Evolutionary conservation across 257 asterid species (phyloP).

Genomic region (Misopates orontium): DNA sequence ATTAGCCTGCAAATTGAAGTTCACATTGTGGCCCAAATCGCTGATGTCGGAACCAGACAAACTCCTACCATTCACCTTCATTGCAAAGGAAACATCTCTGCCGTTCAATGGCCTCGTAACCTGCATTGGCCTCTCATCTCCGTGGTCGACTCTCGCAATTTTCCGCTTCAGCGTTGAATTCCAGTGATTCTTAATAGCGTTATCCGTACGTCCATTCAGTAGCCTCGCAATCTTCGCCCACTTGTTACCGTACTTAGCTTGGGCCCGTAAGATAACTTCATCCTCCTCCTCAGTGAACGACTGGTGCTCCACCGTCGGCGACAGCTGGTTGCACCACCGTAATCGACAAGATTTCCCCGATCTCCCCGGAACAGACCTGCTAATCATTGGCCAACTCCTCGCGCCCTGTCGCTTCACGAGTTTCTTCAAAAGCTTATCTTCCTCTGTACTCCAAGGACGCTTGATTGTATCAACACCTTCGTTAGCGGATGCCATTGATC

Average conservation of each 20-base stretch:
- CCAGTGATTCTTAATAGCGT: conserved; percentile 54
- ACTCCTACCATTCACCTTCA: conserved; percentile 27
- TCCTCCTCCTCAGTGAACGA: conserved; percentile 56
- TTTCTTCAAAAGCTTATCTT: conserved; percentile 37
- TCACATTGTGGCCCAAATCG: conserved; percentile 22
- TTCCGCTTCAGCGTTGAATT: conserved; percentile 48
- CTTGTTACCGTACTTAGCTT: conserved; percentile 39
- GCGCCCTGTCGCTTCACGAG: conserved; percentile 46
- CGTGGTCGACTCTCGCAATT: not conserved
- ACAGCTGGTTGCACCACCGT: conserved; percentile 61
- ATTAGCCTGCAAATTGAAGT: conserved; percentile 14
- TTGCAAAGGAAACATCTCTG: conserved; percentile 38
- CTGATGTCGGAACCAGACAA: conserved; percentile 30
- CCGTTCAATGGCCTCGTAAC: conserved; percentile 29
- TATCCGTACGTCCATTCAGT: conserved; percentile 49
- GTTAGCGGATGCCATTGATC: too few species aligned
- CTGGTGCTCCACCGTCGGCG: conserved; percentile 53
- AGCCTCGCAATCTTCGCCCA: conserved; percentile 47
- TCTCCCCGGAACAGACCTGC: conserved; percentile 52
- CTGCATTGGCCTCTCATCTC: conserved; percentile 35
- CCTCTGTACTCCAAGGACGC: conserved; percentile 60
- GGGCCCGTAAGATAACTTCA: conserved; percentile 42
- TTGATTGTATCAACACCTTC: too few species aligned
- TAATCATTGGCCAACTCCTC: conserved; percentile 50
- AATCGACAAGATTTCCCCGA: conserved; percentile 58